Base-by-base conservation (phyloP, 2,329 filamentous ascomycete genomes). In the Plenodomus lindquistii region DNA sequence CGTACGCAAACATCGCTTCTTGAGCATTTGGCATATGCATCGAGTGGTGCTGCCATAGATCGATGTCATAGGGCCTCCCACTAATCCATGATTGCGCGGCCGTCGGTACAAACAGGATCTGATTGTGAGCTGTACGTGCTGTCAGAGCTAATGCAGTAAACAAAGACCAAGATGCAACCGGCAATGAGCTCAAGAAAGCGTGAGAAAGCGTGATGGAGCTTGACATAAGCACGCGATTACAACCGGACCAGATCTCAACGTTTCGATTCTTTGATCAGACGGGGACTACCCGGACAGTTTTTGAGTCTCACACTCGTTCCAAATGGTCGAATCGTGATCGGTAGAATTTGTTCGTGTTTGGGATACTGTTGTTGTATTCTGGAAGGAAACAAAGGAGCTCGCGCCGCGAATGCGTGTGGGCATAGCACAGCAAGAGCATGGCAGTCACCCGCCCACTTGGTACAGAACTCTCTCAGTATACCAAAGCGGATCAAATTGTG, bases 1-100 rank as follows among this genome's bases (percentile, higher is more conserved):
- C 40, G 21, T 51, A 49, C 35, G 42, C 44, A 52, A 45, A 51
- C 48, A 42, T 29, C 44, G 31, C 42, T 22, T 45, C 48, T 54
- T 51, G 48, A 54, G 44, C 47, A 62, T 62, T 42, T 43, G 58
- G 55, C 57, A 52, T 46, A 46, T 37, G 45, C 46, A 65, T 65
- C 60, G 59, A 59, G 47, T 37, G 46, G 52, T 52, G 31, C 21
- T 38, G 44, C 39, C 55, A 43, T 21, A 48, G 58, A 65, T 65
- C 58, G 61, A 44, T 36, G 2, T 21, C 27, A 15, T 38, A 37
- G 42, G 44, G 27, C 44, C 24, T 37, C 37, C 45, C 35, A 31
- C 41, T 40, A 37, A 17, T 35, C 34, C 42, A 37, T 41, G 53
- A 52, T 57, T 63, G 55, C 59, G 58, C 49, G 52, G 52, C 50